phyloP scores from a whole-genome alignment of 2,329 filamentous ascomycete species.

The Scytalidium lignicola region DNA sequence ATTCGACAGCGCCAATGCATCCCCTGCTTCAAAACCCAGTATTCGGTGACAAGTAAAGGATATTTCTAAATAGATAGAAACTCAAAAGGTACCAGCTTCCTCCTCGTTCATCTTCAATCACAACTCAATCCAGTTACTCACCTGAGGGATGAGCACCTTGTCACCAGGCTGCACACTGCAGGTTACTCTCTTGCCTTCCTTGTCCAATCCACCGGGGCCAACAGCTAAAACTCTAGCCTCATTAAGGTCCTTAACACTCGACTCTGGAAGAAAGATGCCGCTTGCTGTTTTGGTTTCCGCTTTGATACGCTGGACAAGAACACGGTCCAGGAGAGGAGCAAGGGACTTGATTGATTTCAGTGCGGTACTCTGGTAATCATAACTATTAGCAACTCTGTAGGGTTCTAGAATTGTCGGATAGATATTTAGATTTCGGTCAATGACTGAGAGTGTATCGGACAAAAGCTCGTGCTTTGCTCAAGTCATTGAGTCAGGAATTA shows the following conservation, averaged over 20 bases:
- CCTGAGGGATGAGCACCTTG: slow-evolving; percentile 92
- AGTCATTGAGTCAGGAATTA: not conserved
- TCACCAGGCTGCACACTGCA: slow-evolving; percentile 82
- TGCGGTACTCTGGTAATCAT: slow-evolving; percentile 52
- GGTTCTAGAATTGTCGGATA: not conserved
- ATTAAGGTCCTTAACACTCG: slow-evolving; percentile 95
- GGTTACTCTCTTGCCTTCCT: slow-evolving; percentile 80
- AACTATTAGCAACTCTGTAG: not conserved
- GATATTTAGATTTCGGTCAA: not conserved
- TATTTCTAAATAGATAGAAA: too few species aligned
- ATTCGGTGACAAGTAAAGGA: too few species aligned
- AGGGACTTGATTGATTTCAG: slow-evolving; percentile 95
- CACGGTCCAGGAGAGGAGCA: slow-evolving; percentile 92
- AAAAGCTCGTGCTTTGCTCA: not conserved
- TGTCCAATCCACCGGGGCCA: slow-evolving; percentile 81
- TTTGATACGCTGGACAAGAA: slow-evolving; percentile 97
- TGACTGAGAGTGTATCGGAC: too few species aligned
- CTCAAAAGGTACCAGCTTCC: slow-evolving; percentile 8
- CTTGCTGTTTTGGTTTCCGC: slow-evolving; percentile 93
- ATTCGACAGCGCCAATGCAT: not conserved
- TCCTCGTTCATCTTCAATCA: slow-evolving; percentile 5
- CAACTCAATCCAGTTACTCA: slow-evolving; percentile 38
- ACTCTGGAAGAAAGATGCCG: slow-evolving; percentile 97
- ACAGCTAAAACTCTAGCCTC: slow-evolving; percentile 96
- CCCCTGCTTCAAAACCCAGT: not conserved